phyloP scores from a whole-genome alignment of 208 protist genomes.

The Polymyxa betae region DNA sequence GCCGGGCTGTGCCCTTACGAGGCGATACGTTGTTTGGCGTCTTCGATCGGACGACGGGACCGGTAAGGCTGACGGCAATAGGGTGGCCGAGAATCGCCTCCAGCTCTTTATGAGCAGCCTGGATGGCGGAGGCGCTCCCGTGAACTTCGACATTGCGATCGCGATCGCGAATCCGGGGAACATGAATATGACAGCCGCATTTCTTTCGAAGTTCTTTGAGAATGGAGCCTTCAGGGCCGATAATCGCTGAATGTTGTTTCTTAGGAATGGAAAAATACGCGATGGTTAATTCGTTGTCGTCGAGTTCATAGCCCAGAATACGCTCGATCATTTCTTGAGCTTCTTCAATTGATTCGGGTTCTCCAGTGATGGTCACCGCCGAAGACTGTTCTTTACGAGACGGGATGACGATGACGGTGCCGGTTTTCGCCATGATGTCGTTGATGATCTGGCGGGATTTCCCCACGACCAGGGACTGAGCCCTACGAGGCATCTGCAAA shows the following conservation, averaged over 20 bases:
- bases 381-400: not conserved
- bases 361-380: not conserved
- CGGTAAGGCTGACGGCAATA: not conserved
- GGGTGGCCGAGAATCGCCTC: not conserved
- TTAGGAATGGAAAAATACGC: not conserved
- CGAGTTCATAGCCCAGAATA: constrained; percentile 10
- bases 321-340: not conserved
- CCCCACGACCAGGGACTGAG: not conserved
- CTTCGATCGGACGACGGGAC: not conserved
- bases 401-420: not conserved
- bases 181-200: not conserved
- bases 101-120: not conserved
- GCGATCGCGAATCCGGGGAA: not conserved
- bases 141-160: not conserved
- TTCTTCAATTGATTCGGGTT: not conserved
- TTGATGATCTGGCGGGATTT: not conserved
- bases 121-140: not conserved
- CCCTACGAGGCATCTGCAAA: not conserved
- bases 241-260: not conserved
- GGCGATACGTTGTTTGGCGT: too few relatives aligned
- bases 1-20: not conserved
- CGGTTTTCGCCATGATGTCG: not conserved
- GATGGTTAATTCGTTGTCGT: not conserved
- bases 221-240: not conserved
- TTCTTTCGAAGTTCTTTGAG: not conserved